Conservation (phyloP, 345 rosid species). For the Lumnitzera racemosa region DNA sequence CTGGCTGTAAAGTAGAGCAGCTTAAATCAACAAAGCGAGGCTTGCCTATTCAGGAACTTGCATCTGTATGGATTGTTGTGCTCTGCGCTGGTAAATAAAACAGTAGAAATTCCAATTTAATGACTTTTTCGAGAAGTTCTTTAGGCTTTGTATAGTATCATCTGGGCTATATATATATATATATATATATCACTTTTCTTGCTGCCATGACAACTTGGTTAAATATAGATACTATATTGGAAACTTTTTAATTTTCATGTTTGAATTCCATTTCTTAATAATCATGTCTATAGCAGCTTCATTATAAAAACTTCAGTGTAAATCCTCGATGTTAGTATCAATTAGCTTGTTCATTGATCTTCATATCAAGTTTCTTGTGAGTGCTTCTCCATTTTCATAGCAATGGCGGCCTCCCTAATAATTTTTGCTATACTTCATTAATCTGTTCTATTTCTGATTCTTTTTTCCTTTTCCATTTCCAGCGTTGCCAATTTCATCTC, state of each 20-base stretch:
- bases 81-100: constrained; percentile 45
- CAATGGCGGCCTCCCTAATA: neutral
- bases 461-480: constrained; percentile 20
- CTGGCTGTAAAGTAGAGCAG: constrained; percentile 76
- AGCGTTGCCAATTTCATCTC: constrained; percentile 84
- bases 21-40: constrained; percentile 42
- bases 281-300: no score
- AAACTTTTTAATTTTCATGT: no score
- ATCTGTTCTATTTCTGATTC: constrained; percentile 1
- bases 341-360: no score
- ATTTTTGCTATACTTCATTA: no score
- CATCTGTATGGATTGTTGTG: constrained; percentile 65
- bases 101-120: neutral
- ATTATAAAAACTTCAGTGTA: no score
- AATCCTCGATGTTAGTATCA: no score
- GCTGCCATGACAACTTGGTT: no score
- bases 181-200: no score
- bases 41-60: constrained; percentile 48
- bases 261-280: no score
- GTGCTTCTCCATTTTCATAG: neutral
- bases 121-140: neutral
- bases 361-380: no score
- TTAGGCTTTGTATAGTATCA: neutral
- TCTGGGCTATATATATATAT: no score
- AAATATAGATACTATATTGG: no score